Conservation (phyloP, 2,329 filamentous ascomycete genomes). For the Capronia coronata region DNA sequence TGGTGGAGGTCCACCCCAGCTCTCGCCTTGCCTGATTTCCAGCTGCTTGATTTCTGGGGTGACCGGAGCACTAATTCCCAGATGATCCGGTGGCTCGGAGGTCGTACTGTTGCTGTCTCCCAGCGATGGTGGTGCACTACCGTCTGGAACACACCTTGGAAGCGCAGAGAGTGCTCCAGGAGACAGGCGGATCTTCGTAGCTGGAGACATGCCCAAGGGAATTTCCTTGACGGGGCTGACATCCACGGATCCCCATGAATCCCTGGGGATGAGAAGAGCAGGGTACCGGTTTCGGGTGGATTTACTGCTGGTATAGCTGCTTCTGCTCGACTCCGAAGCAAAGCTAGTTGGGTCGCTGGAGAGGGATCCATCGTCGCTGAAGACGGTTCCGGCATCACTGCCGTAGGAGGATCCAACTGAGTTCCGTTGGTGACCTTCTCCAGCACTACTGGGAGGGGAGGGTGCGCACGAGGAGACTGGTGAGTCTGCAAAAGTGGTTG, state of each 20-base stretch:
- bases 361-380: conserved; percentile 40
- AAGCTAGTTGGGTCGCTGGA: conserved; percentile 48
- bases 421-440: conserved; percentile 51
- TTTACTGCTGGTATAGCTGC: conserved; percentile 31
- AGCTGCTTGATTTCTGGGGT: conserved; percentile 63
- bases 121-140: conserved; percentile 76
- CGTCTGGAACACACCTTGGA: conserved; percentile 62
- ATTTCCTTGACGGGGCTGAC: conserved; percentile 43
- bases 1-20: conserved; percentile 20
- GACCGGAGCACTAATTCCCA: conserved; percentile 61
- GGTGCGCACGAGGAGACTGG: conserved; percentile 35
- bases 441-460: conserved; percentile 56
- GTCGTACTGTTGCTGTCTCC: conserved; percentile 76
- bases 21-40: conserved; percentile 14
- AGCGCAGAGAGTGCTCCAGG: conserved; percentile 68
- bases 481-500: conserved; percentile 15
- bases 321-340: conserved; percentile 37
- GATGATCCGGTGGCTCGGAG: conserved; percentile 71
- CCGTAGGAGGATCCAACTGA: conserved; percentile 73
- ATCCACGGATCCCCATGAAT: conserved; percentile 53
- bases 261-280: conserved; percentile 53
- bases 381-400: conserved; percentile 67
- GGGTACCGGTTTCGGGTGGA: conserved; percentile 48
- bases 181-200: conserved; percentile 61
- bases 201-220: conserved; percentile 42